Evolutionary conservation across 78 protist genomes (phyloP), one percentile per base, ranked within the genome.

Genomic region (Reticulomyxa filosa): DNA sequence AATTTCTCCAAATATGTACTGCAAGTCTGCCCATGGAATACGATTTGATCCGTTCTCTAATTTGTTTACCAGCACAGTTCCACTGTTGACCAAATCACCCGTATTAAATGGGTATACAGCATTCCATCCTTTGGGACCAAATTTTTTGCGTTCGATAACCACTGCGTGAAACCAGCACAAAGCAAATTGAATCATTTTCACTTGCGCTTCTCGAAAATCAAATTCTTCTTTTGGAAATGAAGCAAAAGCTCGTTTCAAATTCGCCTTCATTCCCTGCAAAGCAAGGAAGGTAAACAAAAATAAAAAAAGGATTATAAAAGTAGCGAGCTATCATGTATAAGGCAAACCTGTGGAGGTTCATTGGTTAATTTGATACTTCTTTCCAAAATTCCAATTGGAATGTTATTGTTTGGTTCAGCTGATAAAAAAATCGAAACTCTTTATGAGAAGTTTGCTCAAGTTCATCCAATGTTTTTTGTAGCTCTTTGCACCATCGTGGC

Each of bases 311-410:
- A n/a, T n/a, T n/a, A n/a, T n/a, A n/a, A n/a, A n/a, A n/a, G n/a
- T n/a, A n/a, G n/a, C n/a, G n/a, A n/a, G n/a, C n/a, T n/a, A n/a
- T n/a, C n/a, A n/a, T n/a, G n/a, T n/a, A n/a, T n/a, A n/a, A n/a
- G n/a, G n/a, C n/a, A n/a, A n/a, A n/a, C n/a, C n/a, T n/a, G 52
- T 33, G 94, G 94, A 22, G 90, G 88, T 73, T 88, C 94, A 76
- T 83, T 81, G 4, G 94, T 88, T 29, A 85, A 46, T 76, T 88
- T 88, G 76, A 88, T 69, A 35, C 71, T 79, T 22, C 48, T 33
- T 38, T 81, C 46, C 30, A 70, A 62, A 51, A 70, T 38, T n/a
- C 57, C 52, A 10, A 53, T 61, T 0, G 90, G 86, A 8, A 84
- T 73, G 3, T 32, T 59, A 4, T 36, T n/a, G 10, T 56, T 34